These are phyloP conservation scores for Suhomyces prunicola DNA, from an alignment of 805 yeast species.

Conservation along the genomic window DNA sequence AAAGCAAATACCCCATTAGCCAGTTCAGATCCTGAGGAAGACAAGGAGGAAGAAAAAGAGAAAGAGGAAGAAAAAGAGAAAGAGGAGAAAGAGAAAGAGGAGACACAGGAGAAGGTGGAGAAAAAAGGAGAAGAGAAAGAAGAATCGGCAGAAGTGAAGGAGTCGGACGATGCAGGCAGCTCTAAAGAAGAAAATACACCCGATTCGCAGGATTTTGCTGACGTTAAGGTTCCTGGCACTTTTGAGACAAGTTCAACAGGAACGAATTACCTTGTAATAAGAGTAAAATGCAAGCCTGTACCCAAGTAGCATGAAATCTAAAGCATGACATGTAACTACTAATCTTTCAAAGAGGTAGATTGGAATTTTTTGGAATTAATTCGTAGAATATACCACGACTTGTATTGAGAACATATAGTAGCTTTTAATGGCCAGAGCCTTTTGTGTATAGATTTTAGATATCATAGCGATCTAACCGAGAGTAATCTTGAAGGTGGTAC, in stretches of 20 bases:
- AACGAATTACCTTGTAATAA: conserved; percentile 8
- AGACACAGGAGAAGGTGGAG: neutral
- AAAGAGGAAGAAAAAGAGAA: neutral
- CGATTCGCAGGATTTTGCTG: neutral
- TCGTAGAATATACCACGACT: neutral
- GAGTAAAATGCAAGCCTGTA: conserved; percentile 5
- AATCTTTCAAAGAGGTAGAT: too few relatives aligned
- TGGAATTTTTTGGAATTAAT: neutral
- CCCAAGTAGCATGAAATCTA: neutral
- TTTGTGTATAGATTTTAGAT: neutral
- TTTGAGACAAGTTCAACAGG: neutral
- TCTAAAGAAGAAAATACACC: neutral
- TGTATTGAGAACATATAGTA: neutral
- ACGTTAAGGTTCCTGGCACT: neutral
- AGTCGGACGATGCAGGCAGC: neutral
- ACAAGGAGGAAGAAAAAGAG: too few relatives aligned
- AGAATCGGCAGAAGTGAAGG: neutral
- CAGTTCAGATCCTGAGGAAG: neutral
- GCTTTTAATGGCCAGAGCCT: neutral
- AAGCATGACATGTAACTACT: neutral
- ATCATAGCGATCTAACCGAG: conserved; percentile 5
- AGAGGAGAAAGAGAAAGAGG: neutral
- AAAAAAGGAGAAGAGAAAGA: neutral
- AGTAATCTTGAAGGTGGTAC: conserved; percentile 9
- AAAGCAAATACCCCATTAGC: neutral